Evolutionary conservation across 768 basidiomycete species (phyloP).

Genomic region (Boletus insuetus): DNA sequence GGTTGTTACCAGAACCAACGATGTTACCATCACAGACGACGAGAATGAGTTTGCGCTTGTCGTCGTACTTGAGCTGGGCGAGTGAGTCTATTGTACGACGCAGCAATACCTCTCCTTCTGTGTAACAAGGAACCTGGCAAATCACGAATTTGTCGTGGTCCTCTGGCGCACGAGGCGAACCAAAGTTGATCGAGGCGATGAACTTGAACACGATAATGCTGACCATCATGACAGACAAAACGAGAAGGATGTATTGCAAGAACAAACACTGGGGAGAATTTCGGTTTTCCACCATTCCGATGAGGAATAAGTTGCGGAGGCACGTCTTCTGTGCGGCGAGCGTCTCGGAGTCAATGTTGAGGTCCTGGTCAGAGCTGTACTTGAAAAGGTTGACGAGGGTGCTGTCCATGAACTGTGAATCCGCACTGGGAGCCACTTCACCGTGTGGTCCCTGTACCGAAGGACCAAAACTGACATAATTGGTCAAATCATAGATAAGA

Average conservation of each 20-base stretch:
- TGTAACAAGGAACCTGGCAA: constrained; percentile 98
- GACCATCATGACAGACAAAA: constrained; percentile 89
- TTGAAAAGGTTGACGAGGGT: constrained; percentile 73
- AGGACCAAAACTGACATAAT: constrained; percentile 73
- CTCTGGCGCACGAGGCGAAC: constrained; percentile 76
- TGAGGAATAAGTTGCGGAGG: constrained; percentile 87
- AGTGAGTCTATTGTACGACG: constrained; percentile 90
- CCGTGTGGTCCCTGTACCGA: constrained; percentile 48
- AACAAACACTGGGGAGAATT: constrained; percentile 91
- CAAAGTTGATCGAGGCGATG: constrained; percentile 85
- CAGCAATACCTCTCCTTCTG: constrained; percentile 87
- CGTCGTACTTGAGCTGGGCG: constrained; percentile 93
- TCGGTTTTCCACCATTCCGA: constrained; percentile 91
- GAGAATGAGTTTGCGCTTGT: constrained; percentile 81
- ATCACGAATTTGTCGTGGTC: constrained; percentile 97
- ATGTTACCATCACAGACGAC: constrained; percentile 74
- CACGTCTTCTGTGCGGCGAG: constrained; percentile 80
- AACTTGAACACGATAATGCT: constrained; percentile 96
- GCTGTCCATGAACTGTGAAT: constrained; percentile 70
- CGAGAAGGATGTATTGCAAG: constrained; percentile 87
- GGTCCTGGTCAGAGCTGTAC: constrained; percentile 68
- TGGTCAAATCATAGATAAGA: constrained; percentile 82
- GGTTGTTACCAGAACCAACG: constrained; percentile 94
- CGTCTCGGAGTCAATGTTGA: constrained; percentile 57
- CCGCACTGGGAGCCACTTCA: constrained; percentile 39